Evolutionary conservation across 176 grass and related monocot genomes (phyloP).

Genomic region (Zizania latifolia): DNA sequence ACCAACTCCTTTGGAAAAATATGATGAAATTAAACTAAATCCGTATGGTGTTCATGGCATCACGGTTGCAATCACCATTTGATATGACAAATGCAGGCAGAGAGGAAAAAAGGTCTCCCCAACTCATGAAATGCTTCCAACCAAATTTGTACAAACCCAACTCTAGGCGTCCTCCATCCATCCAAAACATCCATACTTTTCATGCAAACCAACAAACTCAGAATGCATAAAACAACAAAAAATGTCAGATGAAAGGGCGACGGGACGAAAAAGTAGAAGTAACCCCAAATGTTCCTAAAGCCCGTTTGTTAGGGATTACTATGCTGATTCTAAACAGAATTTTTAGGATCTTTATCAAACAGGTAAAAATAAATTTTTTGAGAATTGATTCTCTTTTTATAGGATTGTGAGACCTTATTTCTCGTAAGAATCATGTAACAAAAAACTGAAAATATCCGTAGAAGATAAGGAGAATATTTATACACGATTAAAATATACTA

Average conservation of each 20-base stretch:
- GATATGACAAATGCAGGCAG: neutral
- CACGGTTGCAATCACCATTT: neutral
- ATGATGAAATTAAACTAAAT: no score
- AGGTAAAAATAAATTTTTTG: no score
- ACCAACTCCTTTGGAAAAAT: no score
- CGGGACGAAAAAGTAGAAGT: neutral
- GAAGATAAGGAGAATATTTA: no score
- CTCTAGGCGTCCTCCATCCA: neutral
- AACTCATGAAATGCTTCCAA: neutral
- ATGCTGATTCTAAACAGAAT: no score
- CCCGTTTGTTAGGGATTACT: no score
- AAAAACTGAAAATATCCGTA: no score
- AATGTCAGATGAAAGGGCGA: constrained; percentile 19
- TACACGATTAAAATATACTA: no score
- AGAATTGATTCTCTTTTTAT: no score
- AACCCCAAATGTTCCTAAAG: neutral
- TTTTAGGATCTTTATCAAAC: no score
- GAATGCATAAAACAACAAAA: constrained; percentile 15
- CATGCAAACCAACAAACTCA: constrained; percentile 20
- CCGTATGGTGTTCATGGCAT: neutral
- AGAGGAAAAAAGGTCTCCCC: neutral
- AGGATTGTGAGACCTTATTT: no score
- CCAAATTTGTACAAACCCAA: neutral
- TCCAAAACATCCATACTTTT: constrained; percentile 6
- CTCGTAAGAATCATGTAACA: no score